Percentiles rank a stretch among this genome's conserved stretches.
Conservation (phyloP, 805 yeast species). For the Nakazawaea siamensis region DNA sequence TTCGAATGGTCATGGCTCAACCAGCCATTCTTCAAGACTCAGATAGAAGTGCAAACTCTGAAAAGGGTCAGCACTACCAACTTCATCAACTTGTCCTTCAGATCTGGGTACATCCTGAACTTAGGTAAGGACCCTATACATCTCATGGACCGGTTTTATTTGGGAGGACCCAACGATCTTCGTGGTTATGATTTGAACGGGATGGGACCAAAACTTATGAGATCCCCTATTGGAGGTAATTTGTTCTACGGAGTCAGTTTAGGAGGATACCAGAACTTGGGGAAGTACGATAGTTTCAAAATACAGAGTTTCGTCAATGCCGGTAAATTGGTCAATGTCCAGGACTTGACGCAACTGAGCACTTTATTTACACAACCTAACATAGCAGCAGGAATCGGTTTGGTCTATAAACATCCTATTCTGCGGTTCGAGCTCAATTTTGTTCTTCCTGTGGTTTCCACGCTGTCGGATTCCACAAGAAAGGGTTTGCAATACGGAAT, state of each 20-base stretch:
- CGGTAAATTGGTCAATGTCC: slow-evolving; percentile 32
- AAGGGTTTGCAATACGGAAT: slow-evolving; percentile 54
- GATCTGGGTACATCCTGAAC: slow-evolving; percentile 19
- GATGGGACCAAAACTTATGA: slow-evolving; percentile 45
- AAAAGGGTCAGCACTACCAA: slow-evolving; percentile 12
- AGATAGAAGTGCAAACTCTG: slow-evolving; percentile 31
- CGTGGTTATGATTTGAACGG: slow-evolving; percentile 45
- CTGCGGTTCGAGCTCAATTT: slow-evolving; percentile 53
- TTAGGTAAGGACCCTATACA: slow-evolving; percentile 17
- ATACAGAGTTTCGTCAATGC: slow-evolving; percentile 39
- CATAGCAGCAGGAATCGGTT: slow-evolving; percentile 37
- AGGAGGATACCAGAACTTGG: slow-evolving; percentile 34
- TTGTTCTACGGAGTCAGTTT: slow-evolving; percentile 36
- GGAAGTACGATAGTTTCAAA: slow-evolving; percentile 40
- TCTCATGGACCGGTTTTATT: slow-evolving; percentile 43
- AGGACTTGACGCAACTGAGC: not conserved
- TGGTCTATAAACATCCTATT: slow-evolving; percentile 46
- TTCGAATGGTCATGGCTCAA: slow-evolving; percentile 18
- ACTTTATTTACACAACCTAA: slow-evolving; percentile 20
- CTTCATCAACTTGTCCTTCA: slow-evolving; percentile 17
- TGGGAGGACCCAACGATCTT: slow-evolving; percentile 56
- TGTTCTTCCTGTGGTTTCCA: slow-evolving; percentile 38
- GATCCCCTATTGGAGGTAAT: slow-evolving; percentile 46
- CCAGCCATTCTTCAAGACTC: slow-evolving; percentile 30
- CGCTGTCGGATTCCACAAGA: slow-evolving; percentile 36